These are phyloP conservation scores for Acanthamoeba healyi DNA, from an alignment of 208 protist species.

Conservation along the genomic window DNA sequence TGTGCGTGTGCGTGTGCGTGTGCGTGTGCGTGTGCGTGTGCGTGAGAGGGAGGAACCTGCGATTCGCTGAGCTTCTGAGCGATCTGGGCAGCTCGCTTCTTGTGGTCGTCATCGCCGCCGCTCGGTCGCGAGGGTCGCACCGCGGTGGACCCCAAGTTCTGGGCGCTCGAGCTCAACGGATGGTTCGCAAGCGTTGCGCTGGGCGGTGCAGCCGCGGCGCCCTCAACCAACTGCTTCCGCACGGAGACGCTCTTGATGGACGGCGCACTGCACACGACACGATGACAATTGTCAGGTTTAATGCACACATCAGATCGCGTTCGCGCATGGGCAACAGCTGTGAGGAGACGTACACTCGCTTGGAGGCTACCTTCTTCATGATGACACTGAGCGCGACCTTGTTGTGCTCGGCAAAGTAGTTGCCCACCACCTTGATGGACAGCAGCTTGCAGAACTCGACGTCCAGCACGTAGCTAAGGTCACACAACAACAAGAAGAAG, in stretches of 20 bases:
- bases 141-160: no score
- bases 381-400: slow-evolving; percentile 1
- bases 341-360: not conserved
- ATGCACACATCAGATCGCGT: no score
- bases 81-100: not conserved
- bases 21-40: no score
- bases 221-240: no score
- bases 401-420: not conserved
- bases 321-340: no score
- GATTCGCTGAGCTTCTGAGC: not conserved
- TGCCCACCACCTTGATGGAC: not conserved
- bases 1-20: no score
- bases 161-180: no score
- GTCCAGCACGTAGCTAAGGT: not conserved
- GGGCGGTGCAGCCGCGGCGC: no score
- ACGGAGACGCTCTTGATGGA: no score
- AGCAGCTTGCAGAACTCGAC: slow-evolving; percentile 36
- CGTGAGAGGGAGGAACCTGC: not conserved
- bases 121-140: not conserved
- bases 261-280: no score
- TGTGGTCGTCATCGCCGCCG: not conserved
- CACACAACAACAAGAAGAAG: not conserved
- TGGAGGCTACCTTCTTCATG: not conserved
- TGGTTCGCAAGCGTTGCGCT: no score
- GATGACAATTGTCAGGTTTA: no score